phyloP scores from a whole-genome alignment of 176 grass and related monocot species.

The Miscanthus lutarioriparius region DNA sequence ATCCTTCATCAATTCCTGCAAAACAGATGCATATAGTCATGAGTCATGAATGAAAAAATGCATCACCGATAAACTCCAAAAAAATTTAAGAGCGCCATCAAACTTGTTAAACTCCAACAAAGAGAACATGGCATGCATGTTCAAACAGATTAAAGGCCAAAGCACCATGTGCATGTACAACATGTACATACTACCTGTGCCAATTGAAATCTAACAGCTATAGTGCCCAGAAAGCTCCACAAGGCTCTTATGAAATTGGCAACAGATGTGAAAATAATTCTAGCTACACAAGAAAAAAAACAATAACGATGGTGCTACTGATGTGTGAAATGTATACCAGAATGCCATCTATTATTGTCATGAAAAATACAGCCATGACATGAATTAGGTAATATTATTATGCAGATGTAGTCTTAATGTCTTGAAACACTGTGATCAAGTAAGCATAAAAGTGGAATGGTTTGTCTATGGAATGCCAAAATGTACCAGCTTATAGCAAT shows the following conservation, averaged over 20 bases:
- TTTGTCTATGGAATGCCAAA: not conserved
- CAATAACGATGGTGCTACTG: not conserved
- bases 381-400: too few relatives aligned
- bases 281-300: not conserved
- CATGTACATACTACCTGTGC: not conserved
- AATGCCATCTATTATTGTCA: not conserved
- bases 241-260: not conserved
- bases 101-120: not conserved
- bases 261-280: not conserved
- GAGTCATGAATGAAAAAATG: not conserved
- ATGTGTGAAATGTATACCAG: not conserved
- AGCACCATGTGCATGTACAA: not conserved
- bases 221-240: not conserved
- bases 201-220: not conserved
- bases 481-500: not conserved
- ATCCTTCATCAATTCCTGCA: constrained; percentile 95
- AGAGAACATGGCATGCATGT: not conserved
- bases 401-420: not conserved
- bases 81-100: not conserved
- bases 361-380: not conserved
- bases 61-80: not conserved
- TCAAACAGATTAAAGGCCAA: not conserved
- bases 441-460: not conserved
- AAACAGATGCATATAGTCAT: not conserved
- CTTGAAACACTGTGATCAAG: not conserved